Base-by-base conservation (phyloP, 2,329 filamentous ascomycete genomes). In the Lasiodiplodia citricola region DNA sequence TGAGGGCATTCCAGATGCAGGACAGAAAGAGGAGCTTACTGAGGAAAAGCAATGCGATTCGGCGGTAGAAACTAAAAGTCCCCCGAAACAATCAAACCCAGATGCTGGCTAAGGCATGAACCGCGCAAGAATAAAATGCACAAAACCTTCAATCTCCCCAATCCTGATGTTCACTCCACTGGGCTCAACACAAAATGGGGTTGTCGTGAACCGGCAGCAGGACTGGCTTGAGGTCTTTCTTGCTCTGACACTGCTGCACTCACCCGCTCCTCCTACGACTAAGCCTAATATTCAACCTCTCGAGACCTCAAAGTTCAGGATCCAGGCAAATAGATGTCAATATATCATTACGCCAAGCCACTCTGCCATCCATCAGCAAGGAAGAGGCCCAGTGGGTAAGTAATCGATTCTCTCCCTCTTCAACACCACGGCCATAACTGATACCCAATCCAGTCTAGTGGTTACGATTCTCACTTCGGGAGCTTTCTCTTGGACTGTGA, bases 381-480 rank as follows among this genome's bases (percentile, higher is more conserved):
- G 4, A 52, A 52, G 60, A 50, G 60, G 47, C 60, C 44, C 18
- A 64, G 60, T 64, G 47, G 60, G 47, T 64, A 52, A 64, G 60
- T 52, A 14, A 64, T 25, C 13, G 16, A 23, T 2, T 16, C 44
- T 28, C 47, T 50, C 41, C 47, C 47, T 64, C 60, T 52, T 52
- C n/a, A 54, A 5, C 31, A 64, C 21, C 47, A 38, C 6, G 16
- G 3, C 13, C 25, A 6, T n/a, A 31, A 64, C 60, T 64, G 51
- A 63, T 14, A 31, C 47, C 44, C 2, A 64, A 64, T 58, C 25
- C 31, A 64, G 60, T 64, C 60, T 64, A 64, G 60, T 64, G 31
- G 60, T 64, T 54, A 64, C 60, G 60, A 64, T 64, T 64, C 60
- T 64, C 47, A 31, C 60, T 64, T 64, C 52, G 47, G 47, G 60